Conservation (phyloP, 2,329 filamentous ascomycete genomes). For the Trichoderma breve region DNA sequence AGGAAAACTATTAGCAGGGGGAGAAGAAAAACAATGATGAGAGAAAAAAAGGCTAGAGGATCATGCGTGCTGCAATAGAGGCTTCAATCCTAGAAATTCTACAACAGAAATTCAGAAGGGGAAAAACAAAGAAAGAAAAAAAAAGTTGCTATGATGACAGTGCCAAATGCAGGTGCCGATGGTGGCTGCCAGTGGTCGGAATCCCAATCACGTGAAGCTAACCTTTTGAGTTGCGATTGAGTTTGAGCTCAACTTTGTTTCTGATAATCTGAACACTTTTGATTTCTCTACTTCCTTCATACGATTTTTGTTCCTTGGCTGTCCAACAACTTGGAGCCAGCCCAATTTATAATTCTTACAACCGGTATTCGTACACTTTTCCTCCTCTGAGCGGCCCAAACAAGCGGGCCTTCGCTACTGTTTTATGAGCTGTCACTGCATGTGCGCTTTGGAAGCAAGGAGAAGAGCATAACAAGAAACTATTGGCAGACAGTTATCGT, state of each 20-base stretch:
- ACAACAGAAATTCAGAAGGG: background rate
- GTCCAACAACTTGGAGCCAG: background rate
- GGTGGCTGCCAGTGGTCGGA: background rate
- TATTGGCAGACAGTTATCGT: conserved; percentile 3
- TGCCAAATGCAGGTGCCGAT: background rate
- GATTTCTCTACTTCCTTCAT: background rate
- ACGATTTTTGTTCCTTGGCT: too few species aligned
- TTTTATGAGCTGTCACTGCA: conserved; percentile 16
- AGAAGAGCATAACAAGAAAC: background rate
- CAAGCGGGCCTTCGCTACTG: background rate
- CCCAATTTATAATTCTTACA: background rate
- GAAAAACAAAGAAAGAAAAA: background rate
- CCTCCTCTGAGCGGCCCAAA: background rate
- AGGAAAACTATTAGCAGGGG: background rate
- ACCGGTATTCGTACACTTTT: too few species aligned
- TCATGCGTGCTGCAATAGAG: background rate
- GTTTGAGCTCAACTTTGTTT: background rate
- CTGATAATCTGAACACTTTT: background rate
- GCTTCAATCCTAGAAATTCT: background rate
- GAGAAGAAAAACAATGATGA: background rate
- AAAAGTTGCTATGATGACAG: background rate
- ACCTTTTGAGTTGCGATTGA: background rate
- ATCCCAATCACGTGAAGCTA: conserved; percentile 1
- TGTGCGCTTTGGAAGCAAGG: conserved; percentile 6
- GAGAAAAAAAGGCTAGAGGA: background rate